A percentile compares a stretch with the other conserved stretches of the same genome.
Evolutionary conservation across 495 filamentous ascomycete genomes (phyloP).

Genomic region (Aspergillus carlsbadensis): DNA sequence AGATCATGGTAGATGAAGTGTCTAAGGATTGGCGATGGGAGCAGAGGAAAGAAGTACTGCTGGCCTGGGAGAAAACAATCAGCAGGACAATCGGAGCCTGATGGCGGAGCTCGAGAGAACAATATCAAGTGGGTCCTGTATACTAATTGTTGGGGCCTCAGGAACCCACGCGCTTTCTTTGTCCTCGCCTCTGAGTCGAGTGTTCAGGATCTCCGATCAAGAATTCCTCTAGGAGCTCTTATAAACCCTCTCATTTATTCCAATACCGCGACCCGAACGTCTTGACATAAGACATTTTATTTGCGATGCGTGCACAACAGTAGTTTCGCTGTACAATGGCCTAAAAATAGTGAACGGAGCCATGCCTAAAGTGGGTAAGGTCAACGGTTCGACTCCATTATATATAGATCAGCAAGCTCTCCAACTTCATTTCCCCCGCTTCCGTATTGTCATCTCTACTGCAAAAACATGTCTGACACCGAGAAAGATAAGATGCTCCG

Average conservation of each 20-base stretch:
- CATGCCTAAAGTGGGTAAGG: too few relatives aligned
- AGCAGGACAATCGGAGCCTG: neutral
- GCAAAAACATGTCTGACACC: slow-evolving; percentile 12
- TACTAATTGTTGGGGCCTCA: slow-evolving; percentile 1
- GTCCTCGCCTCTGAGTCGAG: too few relatives aligned
- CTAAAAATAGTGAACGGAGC: too few relatives aligned
- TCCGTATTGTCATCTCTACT: neutral
- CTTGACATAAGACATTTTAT: too few relatives aligned
- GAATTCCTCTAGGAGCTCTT: too few relatives aligned
- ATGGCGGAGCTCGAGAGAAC: neutral
- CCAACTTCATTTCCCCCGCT: neutral
- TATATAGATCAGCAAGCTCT: neutral
- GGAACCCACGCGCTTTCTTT: neutral
- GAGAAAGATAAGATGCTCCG: slow-evolving; percentile 40
- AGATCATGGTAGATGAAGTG: too few relatives aligned
- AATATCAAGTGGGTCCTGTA: neutral
- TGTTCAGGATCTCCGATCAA: too few relatives aligned
- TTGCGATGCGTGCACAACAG: too few relatives aligned
- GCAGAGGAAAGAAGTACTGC: neutral
- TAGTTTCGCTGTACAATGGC: too few relatives aligned
- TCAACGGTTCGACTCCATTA: too few relatives aligned
- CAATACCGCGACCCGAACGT: too few relatives aligned
- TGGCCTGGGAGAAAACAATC: neutral
- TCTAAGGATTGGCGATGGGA: neutral
- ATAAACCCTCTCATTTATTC: too few relatives aligned